Evolutionary conservation across 208 protist species (phyloP), one percentile per base, ranked within the genome.

Genomic region (Wallacemonas sp.): DNA sequence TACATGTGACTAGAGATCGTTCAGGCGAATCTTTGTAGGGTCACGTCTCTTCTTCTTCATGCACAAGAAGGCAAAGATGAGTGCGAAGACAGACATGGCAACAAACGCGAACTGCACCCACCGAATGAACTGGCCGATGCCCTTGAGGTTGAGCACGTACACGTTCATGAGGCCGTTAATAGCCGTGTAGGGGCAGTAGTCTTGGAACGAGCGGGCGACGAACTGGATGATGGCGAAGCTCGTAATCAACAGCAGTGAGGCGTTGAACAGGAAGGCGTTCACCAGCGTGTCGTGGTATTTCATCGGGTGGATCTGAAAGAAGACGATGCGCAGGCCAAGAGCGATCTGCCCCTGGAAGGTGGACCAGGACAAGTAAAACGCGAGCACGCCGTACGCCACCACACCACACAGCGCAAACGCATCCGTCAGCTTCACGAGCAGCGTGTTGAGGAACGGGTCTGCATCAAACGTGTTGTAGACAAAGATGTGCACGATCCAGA

Each of bases 201-300:
- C 61, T 34, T 76, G 61, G 61, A 98, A 98, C 41, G 88, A 90
- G 17, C 72, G 55, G 27, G 92, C 78, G 63, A 80, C 91, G 57
- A 98, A 98, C 66, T 92, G 85, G 26, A 97, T 71, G 17, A 98
- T 85, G 39, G 91, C 76, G 29, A 96, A 87, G 19, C 90, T 87
- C 27, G 85, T 93, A 49, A 98, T 81, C 19, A 98, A 73, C 38
- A 98, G 91, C 16, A 99, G 70, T 27, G 81, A 82, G 17, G 80
- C 77, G 78, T 99, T 99, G 81, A 98, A 98, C 0, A 98, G 68
- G 49, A 99, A 98, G 24, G 92, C 74, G 71, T 97, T 97, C 72
- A 98, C 93, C 38, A 98, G 82, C 8, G 97, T 99, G 54, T 78
- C 91, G 26, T 88, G 86, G 38, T 91, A 39, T 68, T 93, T 90